Percentiles rank a stretch among this genome's conserved stretches.
phyloP scores from a whole-genome alignment of 345 rosid species.

The Eucalyptus pauciflora region DNA sequence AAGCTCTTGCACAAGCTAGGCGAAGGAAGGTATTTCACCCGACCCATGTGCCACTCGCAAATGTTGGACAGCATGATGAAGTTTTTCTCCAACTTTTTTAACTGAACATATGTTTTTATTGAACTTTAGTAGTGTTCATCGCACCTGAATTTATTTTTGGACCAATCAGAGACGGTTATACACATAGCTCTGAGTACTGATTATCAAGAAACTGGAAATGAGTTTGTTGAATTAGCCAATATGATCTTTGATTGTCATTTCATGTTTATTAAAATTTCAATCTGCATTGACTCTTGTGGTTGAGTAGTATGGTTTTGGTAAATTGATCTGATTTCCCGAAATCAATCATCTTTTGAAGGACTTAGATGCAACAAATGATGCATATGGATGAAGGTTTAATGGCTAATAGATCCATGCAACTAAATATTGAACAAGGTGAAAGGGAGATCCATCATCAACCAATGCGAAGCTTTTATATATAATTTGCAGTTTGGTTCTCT shows the following conservation, averaged over 20 bases:
- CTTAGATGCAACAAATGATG: neutral
- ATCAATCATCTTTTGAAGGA: neutral
- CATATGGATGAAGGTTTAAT: neutral
- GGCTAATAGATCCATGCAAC: neutral
- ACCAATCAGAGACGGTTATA: neutral
- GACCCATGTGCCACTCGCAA: neutral
- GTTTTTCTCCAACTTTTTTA: neutral
- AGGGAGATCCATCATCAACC: neutral
- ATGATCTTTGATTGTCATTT: neutral
- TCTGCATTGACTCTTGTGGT: neutral
- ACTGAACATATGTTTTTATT: neutral
- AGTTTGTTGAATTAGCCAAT: neutral
- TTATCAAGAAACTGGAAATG: neutral
- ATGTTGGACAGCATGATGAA: neutral
- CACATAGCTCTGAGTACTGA: neutral
- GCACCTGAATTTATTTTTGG: neutral
- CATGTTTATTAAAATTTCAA: neutral
- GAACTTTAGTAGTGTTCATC: neutral
- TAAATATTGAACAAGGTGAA: neutral
- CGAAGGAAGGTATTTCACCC: constrained; percentile 50
- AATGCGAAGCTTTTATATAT: neutral
- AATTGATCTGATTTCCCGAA: neutral
- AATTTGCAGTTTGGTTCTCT: neutral
- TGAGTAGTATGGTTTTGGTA: neutral
- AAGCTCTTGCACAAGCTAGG: constrained; percentile 60